Percentiles rank a stretch among this genome's conserved stretches.
phyloP scores from a whole-genome alignment of 1,284 basidiomycete species.

The Malassezia psittaci region DNA sequence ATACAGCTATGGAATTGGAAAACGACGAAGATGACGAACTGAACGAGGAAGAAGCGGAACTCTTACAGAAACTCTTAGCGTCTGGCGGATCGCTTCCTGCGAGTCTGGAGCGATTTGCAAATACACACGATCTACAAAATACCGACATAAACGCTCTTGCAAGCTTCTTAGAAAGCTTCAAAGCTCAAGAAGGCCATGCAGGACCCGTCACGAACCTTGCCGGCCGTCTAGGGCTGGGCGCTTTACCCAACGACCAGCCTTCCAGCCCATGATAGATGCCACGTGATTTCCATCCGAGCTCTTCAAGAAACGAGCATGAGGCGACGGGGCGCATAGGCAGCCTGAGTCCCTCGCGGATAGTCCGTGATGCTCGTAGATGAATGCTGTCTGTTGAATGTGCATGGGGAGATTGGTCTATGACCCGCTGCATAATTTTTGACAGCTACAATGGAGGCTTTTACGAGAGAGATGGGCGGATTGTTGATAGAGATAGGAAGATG shows the following conservation, averaged over 20 bases:
- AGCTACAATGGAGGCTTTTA: slow-evolving; percentile 4
- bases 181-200: slow-evolving; percentile 5
- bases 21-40: slow-evolving; percentile 6
- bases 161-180: slow-evolving; percentile 16
- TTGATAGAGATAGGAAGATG: too few relatives aligned
- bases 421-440: slow-evolving; percentile 12
- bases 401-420: slow-evolving; percentile 8
- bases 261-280: background rate
- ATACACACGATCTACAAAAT: background rate
- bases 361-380: slow-evolving; percentile 9
- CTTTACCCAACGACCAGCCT: slow-evolving; percentile 29
- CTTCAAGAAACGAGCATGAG: slow-evolving; percentile 6
- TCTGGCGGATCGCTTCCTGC: slow-evolving; percentile 10
- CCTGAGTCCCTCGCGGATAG: slow-evolving; percentile 14
- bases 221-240: slow-evolving; percentile 46
- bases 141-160: slow-evolving; percentile 6
- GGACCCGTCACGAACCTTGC: slow-evolving; percentile 43
- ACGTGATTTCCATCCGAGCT: slow-evolving; percentile 2
- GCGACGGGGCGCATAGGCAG: slow-evolving; percentile 17
- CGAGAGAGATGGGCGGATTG: too few relatives aligned
- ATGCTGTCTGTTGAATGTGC: slow-evolving; percentile 18
- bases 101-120: slow-evolving; percentile 9
- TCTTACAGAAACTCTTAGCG: slow-evolving; percentile 15
- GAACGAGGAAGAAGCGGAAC: slow-evolving; percentile 10
- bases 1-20: background rate